Conservation (phyloP, 805 yeast genomes). For the Cyberlindnera xishuangbannaensis region DNA sequence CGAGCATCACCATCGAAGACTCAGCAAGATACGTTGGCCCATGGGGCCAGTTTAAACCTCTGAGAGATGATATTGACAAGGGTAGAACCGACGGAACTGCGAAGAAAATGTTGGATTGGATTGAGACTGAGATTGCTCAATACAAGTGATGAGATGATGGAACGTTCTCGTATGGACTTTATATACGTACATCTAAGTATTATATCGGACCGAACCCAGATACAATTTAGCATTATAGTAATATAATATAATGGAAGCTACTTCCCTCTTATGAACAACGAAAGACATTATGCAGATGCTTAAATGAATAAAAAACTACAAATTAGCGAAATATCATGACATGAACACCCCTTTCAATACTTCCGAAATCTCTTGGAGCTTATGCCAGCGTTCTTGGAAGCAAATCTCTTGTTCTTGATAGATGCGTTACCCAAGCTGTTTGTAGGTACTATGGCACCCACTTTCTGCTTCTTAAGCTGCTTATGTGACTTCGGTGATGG, state of each 20-base stretch:
- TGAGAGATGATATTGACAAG: conserved; percentile 32
- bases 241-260: no score
- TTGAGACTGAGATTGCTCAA: conserved; percentile 21
- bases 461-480: conserved; percentile 11
- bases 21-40: conserved; percentile 36
- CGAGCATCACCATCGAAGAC: conserved; percentile 29
- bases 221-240: no score
- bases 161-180: no score
- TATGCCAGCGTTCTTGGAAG: conserved; percentile 12
- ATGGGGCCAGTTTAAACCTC: conserved; percentile 34
- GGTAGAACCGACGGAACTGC: conserved; percentile 30
- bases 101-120: conserved; percentile 28
- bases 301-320: neutral
- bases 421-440: conserved; percentile 21
- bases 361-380: conserved; percentile 9
- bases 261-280: no score
- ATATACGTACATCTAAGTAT: no score
- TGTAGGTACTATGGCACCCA: conserved; percentile 18
- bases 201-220: no score
- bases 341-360: neutral
- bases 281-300: neutral
- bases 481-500: conserved; percentile 3
- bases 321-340: neutral
- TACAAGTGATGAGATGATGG: no score
- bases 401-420: conserved; percentile 18